These are phyloP conservation scores for Davidsoniella virescens DNA, from an alignment of 2,329 filamentous ascomycete genomes.

Conservation along the genomic window DNA sequence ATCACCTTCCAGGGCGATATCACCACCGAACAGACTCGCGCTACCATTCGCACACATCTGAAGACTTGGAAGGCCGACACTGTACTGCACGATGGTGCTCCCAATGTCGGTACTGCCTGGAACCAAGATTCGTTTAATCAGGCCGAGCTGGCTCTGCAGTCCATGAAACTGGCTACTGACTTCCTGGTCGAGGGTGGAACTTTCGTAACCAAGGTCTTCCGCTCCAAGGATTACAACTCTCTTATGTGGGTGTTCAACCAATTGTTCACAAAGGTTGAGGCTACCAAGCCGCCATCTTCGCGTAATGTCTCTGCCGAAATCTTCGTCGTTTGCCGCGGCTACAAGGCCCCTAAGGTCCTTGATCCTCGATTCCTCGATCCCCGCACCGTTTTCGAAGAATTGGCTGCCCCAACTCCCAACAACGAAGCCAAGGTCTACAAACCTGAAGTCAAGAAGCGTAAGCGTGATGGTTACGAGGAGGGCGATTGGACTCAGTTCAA, in stretches of 20 bases:
- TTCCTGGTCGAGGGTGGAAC: conserved; percentile 79
- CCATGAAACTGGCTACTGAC: conserved; percentile 84
- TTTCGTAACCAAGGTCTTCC: conserved; percentile 95
- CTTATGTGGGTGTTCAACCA: conserved; percentile 97
- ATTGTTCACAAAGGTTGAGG: conserved; percentile 85
- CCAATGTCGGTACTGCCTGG: conserved; percentile 96
- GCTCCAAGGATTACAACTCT: conserved; percentile 92
- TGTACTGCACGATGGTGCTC: conserved; percentile 90
- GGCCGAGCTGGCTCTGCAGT: conserved; percentile 78
- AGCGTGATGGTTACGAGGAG: conserved; percentile 94
- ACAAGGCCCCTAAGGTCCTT: conserved; percentile 83
- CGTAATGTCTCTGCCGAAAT: conserved; percentile 96
- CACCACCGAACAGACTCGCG: conserved; percentile 87
- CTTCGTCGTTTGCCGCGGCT: conserved; percentile 91
- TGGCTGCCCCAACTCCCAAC: conserved; percentile 72
- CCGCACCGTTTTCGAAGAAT: conserved; percentile 76
- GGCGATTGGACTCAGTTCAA: conserved; percentile 89
- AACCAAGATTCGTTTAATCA: conserved; percentile 97
- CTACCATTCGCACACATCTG: conserved; percentile 73
- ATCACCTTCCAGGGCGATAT: conserved; percentile 98
- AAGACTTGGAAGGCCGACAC: conserved; percentile 95
- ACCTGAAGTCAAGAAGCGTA: conserved; percentile 91
- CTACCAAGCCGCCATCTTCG: conserved; percentile 90
- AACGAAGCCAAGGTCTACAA: conserved; percentile 98
- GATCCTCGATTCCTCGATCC: conserved; percentile 89